Base-by-base conservation (phyloP, 2,329 filamentous ascomycete species). In the Sordariomycetes sp. region DNA sequence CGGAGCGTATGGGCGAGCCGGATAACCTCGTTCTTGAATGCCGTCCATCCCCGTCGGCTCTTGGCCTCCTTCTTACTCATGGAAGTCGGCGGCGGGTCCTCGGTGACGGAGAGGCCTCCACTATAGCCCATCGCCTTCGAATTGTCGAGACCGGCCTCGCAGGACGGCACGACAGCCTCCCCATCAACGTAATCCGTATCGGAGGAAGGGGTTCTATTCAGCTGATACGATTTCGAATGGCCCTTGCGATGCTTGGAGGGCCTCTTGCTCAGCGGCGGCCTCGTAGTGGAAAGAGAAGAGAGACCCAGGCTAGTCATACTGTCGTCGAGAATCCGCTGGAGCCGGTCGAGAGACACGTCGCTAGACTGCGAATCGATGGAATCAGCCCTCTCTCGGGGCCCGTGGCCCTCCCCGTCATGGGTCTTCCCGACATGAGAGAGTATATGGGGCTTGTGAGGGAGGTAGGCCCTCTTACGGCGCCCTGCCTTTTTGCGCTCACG, bases 1-100 rank as follows among this genome's bases (percentile, higher is more conserved):
- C 85, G 85, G 57, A 99, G 76, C 0, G 94, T 99, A 70, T 97
- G 94, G 0, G 90, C 80, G 59, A 97, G 79, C 43, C 91, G 88
- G 58, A 97, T 81, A 61, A 97, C 94, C 68, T 99, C 93, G 60
- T 85, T 87, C 71, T 97, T 97, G 79, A 97, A 99, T 10, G 71
- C 77, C n/a, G 82, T 69, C 94, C 93, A 97, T 2, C 85, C 85
- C 67, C 89, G 85, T 58, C 74, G 76, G 55, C 72, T 74, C 51
- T 25, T 54, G 14, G 14, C 34, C 35, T 58, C 51, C 35, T 37
- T 51, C 24, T 54, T 46, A 18, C 55, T 52, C 8, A 57, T 48
- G 16, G 55, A 52, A 4, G 55, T 69, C 3, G 74, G 68, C 4
- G 74, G 70, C 3, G 67, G 59, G 53, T 78, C 76, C 18, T 75